Conservation (phyloP, 1,139 yeast genomes). For the Suhomyces bokatorum region DNA sequence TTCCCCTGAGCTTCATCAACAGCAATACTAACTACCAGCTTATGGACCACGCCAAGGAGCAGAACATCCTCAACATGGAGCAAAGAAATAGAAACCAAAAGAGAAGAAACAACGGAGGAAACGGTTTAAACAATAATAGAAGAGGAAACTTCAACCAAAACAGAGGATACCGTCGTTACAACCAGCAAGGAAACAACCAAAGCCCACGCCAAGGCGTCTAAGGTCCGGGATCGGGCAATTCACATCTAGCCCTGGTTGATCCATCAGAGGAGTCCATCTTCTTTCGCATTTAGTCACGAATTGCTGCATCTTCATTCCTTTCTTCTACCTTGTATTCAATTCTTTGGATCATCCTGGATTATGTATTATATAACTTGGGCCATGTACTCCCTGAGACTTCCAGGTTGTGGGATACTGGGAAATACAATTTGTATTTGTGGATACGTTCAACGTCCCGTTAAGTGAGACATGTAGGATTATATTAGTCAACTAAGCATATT, state of each 20-base stretch:
- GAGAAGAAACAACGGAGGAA: conserved; percentile 34
- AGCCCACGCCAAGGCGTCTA: conserved; percentile 16
- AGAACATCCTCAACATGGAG: conserved; percentile 56
- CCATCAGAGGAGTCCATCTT: conserved; percentile 1
- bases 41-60: conserved; percentile 81
- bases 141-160: conserved; percentile 14
- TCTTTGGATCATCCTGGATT: conserved; percentile 11
- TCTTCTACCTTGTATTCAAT: conserved; percentile 9
- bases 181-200: conserved; percentile 11
- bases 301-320: conserved; percentile 1
- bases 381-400: conserved; percentile 7
- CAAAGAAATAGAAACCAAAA: conserved; percentile 51
- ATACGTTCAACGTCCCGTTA: background rate
- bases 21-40: conserved; percentile 43
- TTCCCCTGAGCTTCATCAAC: background rate
- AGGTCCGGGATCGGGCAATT: conserved; percentile 5
- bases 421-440: conserved; percentile 11
- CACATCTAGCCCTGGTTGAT: conserved; percentile 6
- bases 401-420: conserved; percentile 9
- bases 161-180: conserved; percentile 17
- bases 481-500: too few species aligned
- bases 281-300: conserved; percentile 6
- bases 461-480: background rate
- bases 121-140: conserved; percentile 11
- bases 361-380: conserved; percentile 13